phyloP scores from a whole-genome alignment of 176 grass and related monocot genomes.

The Musa itinerans region DNA sequence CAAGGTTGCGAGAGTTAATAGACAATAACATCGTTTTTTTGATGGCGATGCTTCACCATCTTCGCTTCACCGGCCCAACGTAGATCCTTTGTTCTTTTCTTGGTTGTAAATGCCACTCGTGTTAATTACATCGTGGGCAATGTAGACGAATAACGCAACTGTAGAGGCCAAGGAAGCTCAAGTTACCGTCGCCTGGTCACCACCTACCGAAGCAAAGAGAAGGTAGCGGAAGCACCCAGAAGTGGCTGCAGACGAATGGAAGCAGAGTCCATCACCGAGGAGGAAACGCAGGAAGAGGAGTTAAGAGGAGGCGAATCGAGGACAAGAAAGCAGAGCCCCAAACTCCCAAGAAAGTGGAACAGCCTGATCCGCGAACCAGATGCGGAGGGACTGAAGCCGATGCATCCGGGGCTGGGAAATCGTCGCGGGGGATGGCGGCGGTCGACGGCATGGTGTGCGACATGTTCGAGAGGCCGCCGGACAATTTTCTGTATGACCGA shows the following conservation, averaged over 20 bases:
- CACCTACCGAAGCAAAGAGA: neutral
- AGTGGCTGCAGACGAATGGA: neutral
- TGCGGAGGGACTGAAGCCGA: conserved; percentile 54
- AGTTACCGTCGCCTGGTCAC: neutral
- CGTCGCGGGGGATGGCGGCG: conserved; percentile 44
- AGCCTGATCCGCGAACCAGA: neutral
- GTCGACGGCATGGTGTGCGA: conserved; percentile 72
- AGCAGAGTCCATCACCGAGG: neutral
- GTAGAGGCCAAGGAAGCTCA: conserved; percentile 7
- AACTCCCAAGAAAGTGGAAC: neutral
- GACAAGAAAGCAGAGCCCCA: neutral
- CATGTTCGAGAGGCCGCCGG: conserved; percentile 64
- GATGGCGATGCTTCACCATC: neutral
- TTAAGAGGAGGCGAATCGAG: too few species aligned
- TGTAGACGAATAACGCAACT: neutral
- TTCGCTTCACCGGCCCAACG: neutral
- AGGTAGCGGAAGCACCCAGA: neutral
- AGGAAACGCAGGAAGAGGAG: neutral
- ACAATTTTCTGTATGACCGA: conserved; percentile 3
- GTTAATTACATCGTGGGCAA: too few species aligned
- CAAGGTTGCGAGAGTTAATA: neutral
- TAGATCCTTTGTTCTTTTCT: too few species aligned
- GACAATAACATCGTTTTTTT: neutral
- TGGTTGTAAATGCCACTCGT: too few species aligned
- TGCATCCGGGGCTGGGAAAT: conserved; percentile 58